phyloP scores from a whole-genome alignment of 352 stramenopile species.

The Pythium chondricola region DNA sequence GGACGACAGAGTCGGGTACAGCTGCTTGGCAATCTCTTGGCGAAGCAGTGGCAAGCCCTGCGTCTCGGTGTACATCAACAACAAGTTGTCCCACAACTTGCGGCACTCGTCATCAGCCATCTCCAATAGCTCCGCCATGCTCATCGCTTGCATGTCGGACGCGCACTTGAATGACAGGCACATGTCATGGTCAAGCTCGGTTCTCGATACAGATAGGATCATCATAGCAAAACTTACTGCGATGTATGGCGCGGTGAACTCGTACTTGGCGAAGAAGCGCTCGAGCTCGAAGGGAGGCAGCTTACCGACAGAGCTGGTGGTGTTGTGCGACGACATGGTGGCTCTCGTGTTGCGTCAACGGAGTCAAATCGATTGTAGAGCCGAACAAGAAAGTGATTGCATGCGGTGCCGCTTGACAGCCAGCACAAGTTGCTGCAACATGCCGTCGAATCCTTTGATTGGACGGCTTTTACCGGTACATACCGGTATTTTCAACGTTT shows the following conservation, averaged over 20 bases:
- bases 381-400: no score
- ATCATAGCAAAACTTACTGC: conserved; percentile 14
- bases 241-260: conserved; percentile 35
- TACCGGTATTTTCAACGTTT: not conserved
- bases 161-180: conserved; percentile 19
- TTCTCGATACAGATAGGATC: not conserved
- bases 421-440: no score
- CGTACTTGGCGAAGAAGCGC: conserved; percentile 47
- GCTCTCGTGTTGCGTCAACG: not conserved
- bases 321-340: conserved; percentile 3
- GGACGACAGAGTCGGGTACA: conserved; percentile 22
- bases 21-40: conserved; percentile 28
- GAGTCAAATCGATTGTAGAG: no score
- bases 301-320: conserved; percentile 11
- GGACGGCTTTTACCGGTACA: not conserved
- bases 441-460: conserved; percentile 5
- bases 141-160: conserved; percentile 34
- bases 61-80: conserved; percentile 40
- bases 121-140: conserved; percentile 28
- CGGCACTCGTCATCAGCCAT: conserved; percentile 36
- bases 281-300: conserved; percentile 32
- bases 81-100: conserved; percentile 32
- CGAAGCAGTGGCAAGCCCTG: conserved; percentile 30
- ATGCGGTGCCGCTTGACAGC: no score
- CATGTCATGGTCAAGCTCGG: not conserved